Evolutionary conservation across 371 early-diverging fungal genomes (phyloP).

Genomic region (Umbelopsis sp.): DNA sequence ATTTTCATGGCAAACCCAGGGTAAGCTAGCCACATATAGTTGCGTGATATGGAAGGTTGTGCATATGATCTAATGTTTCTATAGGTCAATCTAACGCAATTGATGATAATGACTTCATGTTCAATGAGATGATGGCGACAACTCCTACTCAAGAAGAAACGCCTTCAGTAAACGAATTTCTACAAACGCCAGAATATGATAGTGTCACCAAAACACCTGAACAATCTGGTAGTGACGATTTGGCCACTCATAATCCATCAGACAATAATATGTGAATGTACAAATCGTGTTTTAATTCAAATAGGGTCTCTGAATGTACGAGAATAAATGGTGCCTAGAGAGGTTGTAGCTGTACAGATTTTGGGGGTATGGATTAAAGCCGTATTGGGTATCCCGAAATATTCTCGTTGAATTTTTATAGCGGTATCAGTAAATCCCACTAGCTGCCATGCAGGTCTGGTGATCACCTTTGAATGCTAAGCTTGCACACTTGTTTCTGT

Average conservation of each 20-base stretch:
- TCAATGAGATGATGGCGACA: slow-evolving; percentile 46
- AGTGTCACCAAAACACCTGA: neutral
- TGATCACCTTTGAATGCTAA: neutral
- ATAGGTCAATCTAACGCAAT: slow-evolving; percentile 26
- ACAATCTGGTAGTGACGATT: neutral
- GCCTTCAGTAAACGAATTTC: slow-evolving; percentile 5
- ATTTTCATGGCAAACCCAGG: slow-evolving; percentile 15
- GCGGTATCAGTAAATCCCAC: neutral
- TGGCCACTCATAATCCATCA: neutral
- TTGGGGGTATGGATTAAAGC: neutral
- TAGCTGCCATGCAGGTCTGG: neutral
- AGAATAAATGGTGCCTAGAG: neutral
- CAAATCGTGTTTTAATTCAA: neutral
- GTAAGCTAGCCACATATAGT: neutral
- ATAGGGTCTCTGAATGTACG: neutral
- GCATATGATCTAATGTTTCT: too few relatives aligned
- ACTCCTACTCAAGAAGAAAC: neutral
- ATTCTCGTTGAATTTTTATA: neutral
- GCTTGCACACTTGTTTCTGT: neutral
- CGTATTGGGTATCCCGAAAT: neutral
- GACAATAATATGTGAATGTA: neutral
- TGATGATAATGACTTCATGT: slow-evolving; percentile 37
- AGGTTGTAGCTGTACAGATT: neutral
- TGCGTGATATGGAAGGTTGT: too few relatives aligned
- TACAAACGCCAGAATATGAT: slow-evolving; percentile 10